These are phyloP conservation scores for Mucor mucedo DNA, from an alignment of 371 early-diverging fungal genomes.

Conservation along the genomic window DNA sequence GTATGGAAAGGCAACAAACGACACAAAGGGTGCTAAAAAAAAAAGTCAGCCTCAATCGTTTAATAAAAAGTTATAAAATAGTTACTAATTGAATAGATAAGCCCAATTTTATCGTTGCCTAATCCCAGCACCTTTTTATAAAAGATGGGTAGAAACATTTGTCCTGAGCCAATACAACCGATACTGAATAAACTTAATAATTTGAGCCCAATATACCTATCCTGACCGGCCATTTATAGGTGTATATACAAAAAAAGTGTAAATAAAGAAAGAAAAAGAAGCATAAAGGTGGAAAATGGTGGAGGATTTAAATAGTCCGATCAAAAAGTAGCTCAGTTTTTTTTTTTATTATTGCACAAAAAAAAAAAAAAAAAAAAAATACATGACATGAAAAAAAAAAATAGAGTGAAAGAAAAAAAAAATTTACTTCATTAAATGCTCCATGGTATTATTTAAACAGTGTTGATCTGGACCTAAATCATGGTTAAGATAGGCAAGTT, in stretches of 20 bases:
- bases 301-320: background rate
- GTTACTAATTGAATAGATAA: slow-evolving; percentile 44
- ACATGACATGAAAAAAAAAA: background rate
- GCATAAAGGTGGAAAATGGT: background rate
- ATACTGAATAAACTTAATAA: slow-evolving; percentile 43
- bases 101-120: slow-evolving; percentile 44
- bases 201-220: slow-evolving; percentile 37
- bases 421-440: slow-evolving; percentile 6
- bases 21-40: slow-evolving; percentile 39
- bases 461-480: background rate
- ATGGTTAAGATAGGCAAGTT: background rate
- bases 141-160: slow-evolving; percentile 46
- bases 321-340: no score
- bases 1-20: slow-evolving; percentile 42
- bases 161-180: slow-evolving; percentile 41
- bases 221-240: background rate
- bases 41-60: background rate
- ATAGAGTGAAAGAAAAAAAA: background rate
- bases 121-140: slow-evolving; percentile 36
- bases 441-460: slow-evolving; percentile 2
- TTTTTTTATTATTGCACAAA: background rate
- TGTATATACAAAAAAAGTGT: background rate
- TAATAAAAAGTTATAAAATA: background rate
- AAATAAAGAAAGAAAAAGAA: background rate
- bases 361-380: slow-evolving; percentile 2